Evolutionary conservation across 257 asterid genomes (phyloP).

Genomic region (Marsdenia floribunda): DNA sequence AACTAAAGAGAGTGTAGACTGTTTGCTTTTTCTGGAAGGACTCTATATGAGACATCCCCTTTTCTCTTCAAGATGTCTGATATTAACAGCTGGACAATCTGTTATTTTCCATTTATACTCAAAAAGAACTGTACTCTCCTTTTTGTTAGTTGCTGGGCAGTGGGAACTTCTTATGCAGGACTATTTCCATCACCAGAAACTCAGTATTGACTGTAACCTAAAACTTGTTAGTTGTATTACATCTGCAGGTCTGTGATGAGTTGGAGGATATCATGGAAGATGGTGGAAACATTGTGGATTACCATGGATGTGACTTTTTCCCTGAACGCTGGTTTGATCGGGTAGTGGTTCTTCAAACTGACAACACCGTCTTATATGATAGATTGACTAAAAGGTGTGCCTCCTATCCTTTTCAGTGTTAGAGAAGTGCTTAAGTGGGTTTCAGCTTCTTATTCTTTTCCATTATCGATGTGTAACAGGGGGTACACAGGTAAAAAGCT

Average conservation of each 20-base stretch:
- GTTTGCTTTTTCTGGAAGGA: not conserved
- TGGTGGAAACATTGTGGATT: slow-evolving; percentile 94
- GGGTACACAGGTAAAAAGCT: slow-evolving; percentile 83
- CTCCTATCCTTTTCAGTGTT: not conserved
- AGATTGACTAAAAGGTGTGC: slow-evolving; percentile 61
- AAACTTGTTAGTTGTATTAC: not conserved
- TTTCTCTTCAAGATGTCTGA: not conserved
- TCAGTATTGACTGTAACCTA: not conserved
- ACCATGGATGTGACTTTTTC: slow-evolving; percentile 94
- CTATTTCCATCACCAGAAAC: not conserved
- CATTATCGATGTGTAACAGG: slow-evolving; percentile 30
- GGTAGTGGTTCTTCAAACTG: slow-evolving; percentile 82
- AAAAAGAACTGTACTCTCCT: not conserved
- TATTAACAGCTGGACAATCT: not conserved
- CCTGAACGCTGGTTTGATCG: slow-evolving; percentile 93
- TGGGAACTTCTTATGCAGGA: not conserved
- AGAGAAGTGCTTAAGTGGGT: not conserved
- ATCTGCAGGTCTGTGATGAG: slow-evolving; percentile 74
- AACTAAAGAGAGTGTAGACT: not conserved
- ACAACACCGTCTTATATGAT: slow-evolving; percentile 66
- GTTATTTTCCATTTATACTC: not conserved
- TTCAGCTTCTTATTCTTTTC: not conserved
- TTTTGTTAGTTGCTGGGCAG: not conserved
- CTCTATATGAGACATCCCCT: not conserved
- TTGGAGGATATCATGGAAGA: slow-evolving; percentile 89